A percentile compares a stretch with the other conserved stretches of the same genome.
Evolutionary conservation across 768 basidiomycete genomes (phyloP).

Genomic region (Omphalotus guepiniiformis): DNA sequence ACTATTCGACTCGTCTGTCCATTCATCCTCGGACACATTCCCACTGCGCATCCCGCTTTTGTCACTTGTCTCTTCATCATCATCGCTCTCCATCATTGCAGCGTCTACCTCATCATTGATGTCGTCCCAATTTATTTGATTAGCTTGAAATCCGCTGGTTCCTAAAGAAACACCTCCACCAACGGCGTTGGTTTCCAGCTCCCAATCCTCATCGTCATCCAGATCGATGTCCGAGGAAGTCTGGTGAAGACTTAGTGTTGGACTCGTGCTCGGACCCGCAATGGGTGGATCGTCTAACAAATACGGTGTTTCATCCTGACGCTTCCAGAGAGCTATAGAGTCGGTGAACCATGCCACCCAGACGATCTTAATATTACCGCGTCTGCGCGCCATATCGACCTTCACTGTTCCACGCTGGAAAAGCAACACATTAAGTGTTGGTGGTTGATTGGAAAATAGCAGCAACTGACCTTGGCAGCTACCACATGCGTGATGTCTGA

Average conservation of each 20-base stretch:
- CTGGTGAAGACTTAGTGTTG: conserved; percentile 36
- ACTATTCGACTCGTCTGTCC: conserved; percentile 48
- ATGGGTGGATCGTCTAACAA: conserved; percentile 58
- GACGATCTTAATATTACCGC: conserved; percentile 79
- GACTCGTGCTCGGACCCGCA: conserved; percentile 31
- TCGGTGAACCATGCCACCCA: conserved; percentile 89
- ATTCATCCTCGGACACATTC: conserved; percentile 49
- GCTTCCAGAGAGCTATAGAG: conserved; percentile 83
- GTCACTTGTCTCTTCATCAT: conserved; percentile 45
- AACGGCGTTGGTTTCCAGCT: conserved; percentile 26
- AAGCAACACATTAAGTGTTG: too few species aligned
- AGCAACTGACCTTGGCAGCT: conserved; percentile 66
- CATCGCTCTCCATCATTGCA: conserved; percentile 78
- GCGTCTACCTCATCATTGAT: conserved; percentile 87
- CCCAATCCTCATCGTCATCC: conserved; percentile 65
- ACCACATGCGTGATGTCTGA: conserved; percentile 83
- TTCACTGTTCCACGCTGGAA: conserved; percentile 84
- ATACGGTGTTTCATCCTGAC: conserved; percentile 76
- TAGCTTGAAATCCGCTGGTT: conserved; percentile 39
- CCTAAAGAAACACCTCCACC: not conserved
- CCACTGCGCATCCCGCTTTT: conserved; percentile 40
- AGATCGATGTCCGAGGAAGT: conserved; percentile 66
- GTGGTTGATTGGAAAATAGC: conserved; percentile 10
- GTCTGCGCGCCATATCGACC: conserved; percentile 75
- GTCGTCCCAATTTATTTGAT: conserved; percentile 74